phyloP scores from a whole-genome alignment of 164 flowering plant genomes.

The Vitis rotundifolia region DNA sequence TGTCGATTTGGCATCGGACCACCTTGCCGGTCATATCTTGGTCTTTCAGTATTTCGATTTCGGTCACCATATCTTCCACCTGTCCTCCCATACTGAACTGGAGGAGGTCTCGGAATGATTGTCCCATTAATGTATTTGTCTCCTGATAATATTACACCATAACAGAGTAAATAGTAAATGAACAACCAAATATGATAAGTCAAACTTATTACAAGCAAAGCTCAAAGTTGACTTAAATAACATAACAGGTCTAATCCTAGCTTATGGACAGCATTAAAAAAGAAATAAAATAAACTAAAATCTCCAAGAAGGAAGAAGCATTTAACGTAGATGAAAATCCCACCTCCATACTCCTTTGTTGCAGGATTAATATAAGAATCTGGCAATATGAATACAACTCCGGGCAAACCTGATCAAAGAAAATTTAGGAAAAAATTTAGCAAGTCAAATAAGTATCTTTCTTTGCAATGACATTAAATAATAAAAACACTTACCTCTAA shows the following conservation, averaged over 20 bases:
- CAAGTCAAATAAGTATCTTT: not conserved
- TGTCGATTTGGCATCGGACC: constrained; percentile 33
- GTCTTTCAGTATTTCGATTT: constrained; percentile 36
- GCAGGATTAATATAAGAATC: constrained; percentile 93
- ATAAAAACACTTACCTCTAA: constrained; percentile 45
- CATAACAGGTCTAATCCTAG: too few relatives aligned
- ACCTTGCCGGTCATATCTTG: constrained; percentile 42
- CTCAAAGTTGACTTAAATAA: not conserved
- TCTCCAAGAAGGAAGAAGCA: not conserved
- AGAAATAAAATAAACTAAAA: not conserved
- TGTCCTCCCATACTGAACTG: constrained; percentile 56
- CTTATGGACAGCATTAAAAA: not conserved
- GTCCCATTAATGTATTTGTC: constrained; percentile 88
- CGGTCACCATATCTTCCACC: constrained; percentile 38
- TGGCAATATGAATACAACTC: constrained; percentile 84
- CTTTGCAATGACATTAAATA: not conserved
- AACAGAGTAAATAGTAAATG: not conserved
- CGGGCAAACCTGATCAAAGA: constrained; percentile 66
- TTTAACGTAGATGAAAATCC: not conserved
- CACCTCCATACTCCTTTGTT: constrained; percentile 97
- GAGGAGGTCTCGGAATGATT: constrained; percentile 84
- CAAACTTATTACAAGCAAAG: not conserved
- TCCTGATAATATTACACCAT: constrained; percentile 39
- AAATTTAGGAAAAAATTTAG: constrained; percentile 5
- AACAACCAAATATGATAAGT: not conserved